A percentile compares a stretch with the other conserved stretches of the same genome.
Evolutionary conservation across 352 stramenopile genomes (phyloP).

Genomic region (Globisporangium canariense): DNA sequence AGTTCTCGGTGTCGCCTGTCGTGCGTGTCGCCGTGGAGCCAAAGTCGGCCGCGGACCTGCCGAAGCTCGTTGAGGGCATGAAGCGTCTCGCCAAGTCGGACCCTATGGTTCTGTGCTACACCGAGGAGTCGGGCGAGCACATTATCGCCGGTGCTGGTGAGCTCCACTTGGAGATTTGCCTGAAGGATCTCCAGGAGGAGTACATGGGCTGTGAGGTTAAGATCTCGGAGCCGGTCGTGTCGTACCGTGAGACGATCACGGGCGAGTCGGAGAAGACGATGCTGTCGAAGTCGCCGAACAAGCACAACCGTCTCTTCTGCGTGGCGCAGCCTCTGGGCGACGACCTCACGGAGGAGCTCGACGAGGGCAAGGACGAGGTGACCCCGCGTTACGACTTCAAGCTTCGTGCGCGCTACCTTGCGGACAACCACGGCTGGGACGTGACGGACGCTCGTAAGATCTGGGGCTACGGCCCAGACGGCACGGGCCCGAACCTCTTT

Average conservation of each 20-base stretch:
- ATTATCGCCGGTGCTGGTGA: slow-evolving; percentile 99
- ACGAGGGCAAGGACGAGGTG: slow-evolving; percentile 94
- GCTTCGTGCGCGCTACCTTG: slow-evolving; percentile 95
- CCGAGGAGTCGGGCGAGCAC: slow-evolving; percentile 99
- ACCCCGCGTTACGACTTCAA: slow-evolving; percentile 94
- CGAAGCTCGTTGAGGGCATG: slow-evolving; percentile 99
- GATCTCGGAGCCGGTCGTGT: slow-evolving; percentile 99
- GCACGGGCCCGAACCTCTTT: slow-evolving; percentile 98
- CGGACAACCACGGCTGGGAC: slow-evolving; percentile 97
- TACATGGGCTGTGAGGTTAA: slow-evolving; percentile 99
- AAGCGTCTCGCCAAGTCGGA: slow-evolving; percentile 99
- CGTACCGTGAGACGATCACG: slow-evolving; percentile 98
- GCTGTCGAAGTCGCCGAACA: slow-evolving; percentile 99
- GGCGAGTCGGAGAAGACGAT: slow-evolving; percentile 94
- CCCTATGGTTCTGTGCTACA: slow-evolving; percentile 99
- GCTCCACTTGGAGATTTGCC: slow-evolving; percentile 99
- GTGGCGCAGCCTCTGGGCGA: slow-evolving; percentile 89
- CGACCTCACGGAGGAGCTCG: slow-evolving; percentile 96
- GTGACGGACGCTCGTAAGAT: slow-evolving; percentile 99
- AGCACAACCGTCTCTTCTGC: slow-evolving; percentile 99
- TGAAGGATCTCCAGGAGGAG: slow-evolving; percentile 99
- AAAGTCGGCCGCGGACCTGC: slow-evolving; percentile 98
- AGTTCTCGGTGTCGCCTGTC: slow-evolving; percentile 99
- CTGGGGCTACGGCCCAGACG: slow-evolving; percentile 99
- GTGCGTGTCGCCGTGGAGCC: slow-evolving; percentile 99